Evolutionary conservation across 805 yeast genomes (phyloP).

Genomic region (Debaryomyces tyrocola): DNA sequence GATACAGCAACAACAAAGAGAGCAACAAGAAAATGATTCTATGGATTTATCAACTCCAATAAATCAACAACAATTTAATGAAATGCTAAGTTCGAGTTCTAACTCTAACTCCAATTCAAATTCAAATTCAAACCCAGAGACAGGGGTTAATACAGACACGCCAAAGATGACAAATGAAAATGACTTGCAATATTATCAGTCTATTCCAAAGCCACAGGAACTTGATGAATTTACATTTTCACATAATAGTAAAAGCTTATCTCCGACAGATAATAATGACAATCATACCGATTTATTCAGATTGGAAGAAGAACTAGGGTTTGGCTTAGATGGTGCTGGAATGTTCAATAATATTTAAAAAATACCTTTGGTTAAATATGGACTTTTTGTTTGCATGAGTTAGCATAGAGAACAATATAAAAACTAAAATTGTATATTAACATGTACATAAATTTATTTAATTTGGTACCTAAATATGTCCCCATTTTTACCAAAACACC

Average conservation of each 20-base stretch:
- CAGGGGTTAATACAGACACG: constrained; percentile 17
- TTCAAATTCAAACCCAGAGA: constrained; percentile 14
- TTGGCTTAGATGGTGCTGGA: constrained; percentile 43
- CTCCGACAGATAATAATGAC: constrained; percentile 6
- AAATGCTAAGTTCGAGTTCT: constrained; percentile 6
- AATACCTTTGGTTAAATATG: not conserved
- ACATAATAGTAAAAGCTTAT: constrained; percentile 5
- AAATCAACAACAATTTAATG: constrained; percentile 3
- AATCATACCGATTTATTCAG: constrained; percentile 31
- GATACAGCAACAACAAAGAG: constrained; percentile 26
- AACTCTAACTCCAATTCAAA: constrained; percentile 10
- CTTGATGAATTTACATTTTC: constrained; percentile 36
- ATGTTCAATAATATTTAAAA: constrained; percentile 12
- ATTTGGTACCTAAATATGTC: constrained; percentile 37
- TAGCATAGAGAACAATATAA: not conserved
- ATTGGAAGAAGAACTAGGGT: constrained; percentile 45
- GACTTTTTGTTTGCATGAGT: not conserved
- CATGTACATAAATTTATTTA: not conserved
- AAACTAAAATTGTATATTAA: too few relatives aligned
- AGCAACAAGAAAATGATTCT: constrained; percentile 14
- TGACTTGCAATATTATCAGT: constrained; percentile 30
- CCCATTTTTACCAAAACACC: constrained; percentile 42
- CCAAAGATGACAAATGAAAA: constrained; percentile 13
- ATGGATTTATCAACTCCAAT: not conserved
- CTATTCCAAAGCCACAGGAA: constrained; percentile 46